phyloP scores from a whole-genome alignment of 2,329 filamentous ascomycete genomes.

The Periconia digitata region DNA sequence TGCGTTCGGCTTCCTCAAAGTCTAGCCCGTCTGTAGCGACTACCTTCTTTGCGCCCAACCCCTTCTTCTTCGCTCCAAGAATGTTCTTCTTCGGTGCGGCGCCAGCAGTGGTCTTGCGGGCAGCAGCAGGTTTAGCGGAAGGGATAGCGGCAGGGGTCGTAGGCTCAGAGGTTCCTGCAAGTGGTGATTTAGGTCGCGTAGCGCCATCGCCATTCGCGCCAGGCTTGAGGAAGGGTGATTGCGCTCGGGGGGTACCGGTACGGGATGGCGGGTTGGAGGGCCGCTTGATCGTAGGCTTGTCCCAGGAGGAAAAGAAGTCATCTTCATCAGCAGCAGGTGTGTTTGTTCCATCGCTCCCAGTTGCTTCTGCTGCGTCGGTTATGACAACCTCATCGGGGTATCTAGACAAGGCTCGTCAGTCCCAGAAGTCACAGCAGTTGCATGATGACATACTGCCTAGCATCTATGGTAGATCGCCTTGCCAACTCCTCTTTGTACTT shows the following conservation, averaged over 20 bases:
- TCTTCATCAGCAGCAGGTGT: slow-evolving; percentile 86
- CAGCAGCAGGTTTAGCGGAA: slow-evolving; percentile 74
- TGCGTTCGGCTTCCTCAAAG: slow-evolving; percentile 96
- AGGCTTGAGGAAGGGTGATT: slow-evolving; percentile 86
- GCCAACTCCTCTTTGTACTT: slow-evolving; percentile 99
- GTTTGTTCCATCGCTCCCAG: slow-evolving; percentile 62
- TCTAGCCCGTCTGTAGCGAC: slow-evolving; percentile 72
- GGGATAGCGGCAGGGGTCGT: slow-evolving; percentile 56
- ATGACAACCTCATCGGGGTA: slow-evolving; percentile 85
- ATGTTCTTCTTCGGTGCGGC: slow-evolving; percentile 79
- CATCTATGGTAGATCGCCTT: slow-evolving; percentile 78
- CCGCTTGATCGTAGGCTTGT: slow-evolving; percentile 95
- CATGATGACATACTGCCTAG: slow-evolving; percentile 68
- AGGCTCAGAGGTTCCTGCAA: slow-evolving; percentile 54
- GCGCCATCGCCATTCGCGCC: slow-evolving; percentile 60
- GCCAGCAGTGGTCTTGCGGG: slow-evolving; percentile 70
- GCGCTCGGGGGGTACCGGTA: slow-evolving; percentile 79
- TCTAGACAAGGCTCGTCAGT: slow-evolving; percentile 49
- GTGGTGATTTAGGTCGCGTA: slow-evolving; percentile 80
- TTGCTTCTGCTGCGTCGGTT: slow-evolving; percentile 65
- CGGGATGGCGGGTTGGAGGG: slow-evolving; percentile 92
- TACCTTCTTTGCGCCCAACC: slow-evolving; percentile 71
- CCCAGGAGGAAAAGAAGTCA: slow-evolving; percentile 99
- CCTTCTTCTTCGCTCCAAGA: slow-evolving; percentile 72
- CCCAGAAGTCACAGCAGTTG: background rate